A percentile compares a stretch with the other conserved stretches of the same genome.
Evolutionary conservation across 2,329 filamentous ascomycete genomes (phyloP).

Genomic region (Xylogone sp.): DNA sequence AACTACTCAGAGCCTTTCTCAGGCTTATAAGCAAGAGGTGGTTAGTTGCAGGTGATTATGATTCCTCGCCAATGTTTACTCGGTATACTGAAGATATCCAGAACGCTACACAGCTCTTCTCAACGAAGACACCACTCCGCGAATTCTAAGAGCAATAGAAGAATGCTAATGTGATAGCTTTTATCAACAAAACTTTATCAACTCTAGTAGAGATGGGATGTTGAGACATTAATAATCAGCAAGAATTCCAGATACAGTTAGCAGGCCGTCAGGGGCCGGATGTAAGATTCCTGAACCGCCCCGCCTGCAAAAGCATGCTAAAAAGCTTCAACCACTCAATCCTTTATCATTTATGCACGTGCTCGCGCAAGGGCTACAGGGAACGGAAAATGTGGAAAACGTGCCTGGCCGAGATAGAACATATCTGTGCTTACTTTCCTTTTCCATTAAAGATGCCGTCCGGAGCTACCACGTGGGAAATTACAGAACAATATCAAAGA

Average conservation of each 20-base stretch:
- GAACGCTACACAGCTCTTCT: conserved; percentile 17
- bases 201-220: too few relatives aligned
- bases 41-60: conserved; percentile 12
- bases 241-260: too few relatives aligned
- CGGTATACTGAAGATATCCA: conserved; percentile 9
- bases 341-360: neutral
- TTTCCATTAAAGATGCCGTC: too few relatives aligned
- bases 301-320: neutral
- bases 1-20: conserved; percentile 12
- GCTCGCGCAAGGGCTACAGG: neutral
- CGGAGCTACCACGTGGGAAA: too few relatives aligned
- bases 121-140: conserved; percentile 20
- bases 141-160: conserved; percentile 14
- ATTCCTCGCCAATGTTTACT: neutral
- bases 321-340: neutral
- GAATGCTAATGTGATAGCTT: neutral
- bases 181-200: neutral
- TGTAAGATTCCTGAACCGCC: neutral
- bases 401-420: too few relatives aligned
- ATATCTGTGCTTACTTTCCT: too few relatives aligned
- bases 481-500: too few relatives aligned
- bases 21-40: conserved; percentile 10
- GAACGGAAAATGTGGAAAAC: too few relatives aligned
- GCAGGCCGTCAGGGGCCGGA: neutral
- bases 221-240: too few relatives aligned